These are phyloP conservation scores for Leccinum fuscescens DNA, from an alignment of 1,284 basidiomycete genomes.

Conservation along the genomic window DNA sequence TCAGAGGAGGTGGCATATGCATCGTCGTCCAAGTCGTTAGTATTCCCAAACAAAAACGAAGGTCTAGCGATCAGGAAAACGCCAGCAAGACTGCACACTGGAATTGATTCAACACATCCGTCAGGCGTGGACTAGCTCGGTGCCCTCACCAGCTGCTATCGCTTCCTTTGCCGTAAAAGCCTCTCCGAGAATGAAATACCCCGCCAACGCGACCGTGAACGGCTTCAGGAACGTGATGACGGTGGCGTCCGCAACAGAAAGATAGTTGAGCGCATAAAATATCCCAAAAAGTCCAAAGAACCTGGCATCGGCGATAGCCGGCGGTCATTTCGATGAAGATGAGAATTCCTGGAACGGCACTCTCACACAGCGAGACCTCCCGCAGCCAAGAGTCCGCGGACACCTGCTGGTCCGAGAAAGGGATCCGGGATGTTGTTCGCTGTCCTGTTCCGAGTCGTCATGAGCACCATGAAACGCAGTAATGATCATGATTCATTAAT, in stretches of 20 bases:
- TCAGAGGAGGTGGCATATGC: constrained; percentile 38
- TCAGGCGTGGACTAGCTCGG: not conserved
- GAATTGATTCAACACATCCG: constrained; percentile 11
- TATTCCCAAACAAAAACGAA: constrained; percentile 43
- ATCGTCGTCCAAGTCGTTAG: constrained; percentile 11
- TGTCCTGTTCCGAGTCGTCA: constrained; percentile 37
- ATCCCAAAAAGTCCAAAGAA: constrained; percentile 63
- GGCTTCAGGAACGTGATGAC: constrained; percentile 78
- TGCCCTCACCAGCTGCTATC: constrained; percentile 56
- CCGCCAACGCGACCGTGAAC: constrained; percentile 65
- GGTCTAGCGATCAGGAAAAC: constrained; percentile 64
- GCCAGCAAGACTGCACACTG: constrained; percentile 55
- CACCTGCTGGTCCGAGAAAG: constrained; percentile 64
- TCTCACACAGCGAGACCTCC: constrained; percentile 64
- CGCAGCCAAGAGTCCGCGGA: constrained; percentile 55
- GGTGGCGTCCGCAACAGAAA: constrained; percentile 73
- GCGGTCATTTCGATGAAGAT: not conserved
- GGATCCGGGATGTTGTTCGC: constrained; percentile 59
- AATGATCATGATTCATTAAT: not conserved
- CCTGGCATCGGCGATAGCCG: constrained; percentile 30
- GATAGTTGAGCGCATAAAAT: constrained; percentile 69
- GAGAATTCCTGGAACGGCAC: not conserved
- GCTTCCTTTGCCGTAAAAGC: constrained; percentile 57
- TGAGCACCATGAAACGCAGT: not conserved
- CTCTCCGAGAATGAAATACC: constrained; percentile 68